Conservation (phyloP, 2,329 filamentous ascomycete genomes). For the Pseudonectria buxi region DNA sequence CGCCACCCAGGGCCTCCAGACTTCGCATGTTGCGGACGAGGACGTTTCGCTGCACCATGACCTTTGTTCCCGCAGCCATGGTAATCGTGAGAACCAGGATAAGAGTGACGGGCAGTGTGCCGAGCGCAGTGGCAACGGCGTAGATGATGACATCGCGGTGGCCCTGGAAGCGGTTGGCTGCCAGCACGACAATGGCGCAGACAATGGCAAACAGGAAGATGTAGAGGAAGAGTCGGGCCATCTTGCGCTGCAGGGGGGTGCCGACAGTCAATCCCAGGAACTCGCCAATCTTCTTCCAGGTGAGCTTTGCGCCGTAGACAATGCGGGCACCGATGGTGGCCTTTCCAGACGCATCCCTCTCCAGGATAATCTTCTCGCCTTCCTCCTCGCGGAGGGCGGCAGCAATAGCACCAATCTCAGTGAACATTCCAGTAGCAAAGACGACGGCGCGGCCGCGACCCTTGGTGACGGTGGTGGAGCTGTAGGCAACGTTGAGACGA, state of each 20-base stretch:
- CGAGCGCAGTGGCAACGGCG: slow-evolving; percentile 35
- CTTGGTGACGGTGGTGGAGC: slow-evolving; percentile 51
- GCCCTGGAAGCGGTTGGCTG: slow-evolving; percentile 21
- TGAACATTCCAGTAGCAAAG: slow-evolving; percentile 52
- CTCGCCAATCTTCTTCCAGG: slow-evolving; percentile 18
- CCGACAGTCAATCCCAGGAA: slow-evolving; percentile 47
- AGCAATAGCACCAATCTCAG: slow-evolving; percentile 54
- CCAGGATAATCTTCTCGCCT: slow-evolving; percentile 4
- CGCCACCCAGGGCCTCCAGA: slow-evolving; percentile 40
- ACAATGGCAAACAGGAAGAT: slow-evolving; percentile 29
- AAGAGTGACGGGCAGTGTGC: slow-evolving; percentile 41
- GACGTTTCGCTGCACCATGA: slow-evolving; percentile 42
- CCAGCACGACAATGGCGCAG: slow-evolving; percentile 14
- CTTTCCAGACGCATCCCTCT: slow-evolving; percentile 1
- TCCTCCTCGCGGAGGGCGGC: slow-evolving; percentile 27
- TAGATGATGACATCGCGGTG: slow-evolving; percentile 33
- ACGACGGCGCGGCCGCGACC: slow-evolving; percentile 53
- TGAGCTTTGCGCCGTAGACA: slow-evolving; percentile 1
- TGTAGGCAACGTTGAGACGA: slow-evolving; percentile 52
- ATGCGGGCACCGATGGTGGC: not conserved
- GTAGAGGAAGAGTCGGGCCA: slow-evolving; percentile 59
- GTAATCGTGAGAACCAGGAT: slow-evolving; percentile 52
- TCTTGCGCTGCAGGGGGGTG: slow-evolving; percentile 61
- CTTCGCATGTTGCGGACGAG: slow-evolving; percentile 38
- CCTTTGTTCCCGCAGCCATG: slow-evolving; percentile 44